phyloP scores from a whole-genome alignment of 73 alveolate genomes.

The Stentor roeselii region DNA sequence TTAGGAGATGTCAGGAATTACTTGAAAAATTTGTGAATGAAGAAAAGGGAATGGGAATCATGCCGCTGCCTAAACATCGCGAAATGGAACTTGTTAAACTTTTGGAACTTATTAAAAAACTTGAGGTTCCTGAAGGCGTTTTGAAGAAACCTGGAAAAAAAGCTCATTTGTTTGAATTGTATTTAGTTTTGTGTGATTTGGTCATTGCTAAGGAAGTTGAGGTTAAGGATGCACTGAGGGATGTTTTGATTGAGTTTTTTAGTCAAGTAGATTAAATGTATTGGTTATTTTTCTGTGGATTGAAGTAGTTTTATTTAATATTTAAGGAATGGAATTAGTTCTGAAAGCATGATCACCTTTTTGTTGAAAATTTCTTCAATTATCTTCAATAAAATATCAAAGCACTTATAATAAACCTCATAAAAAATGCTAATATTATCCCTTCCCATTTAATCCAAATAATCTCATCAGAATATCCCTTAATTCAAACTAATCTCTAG shows the following conservation, averaged over 20 bases:
- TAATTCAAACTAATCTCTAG: too few species aligned
- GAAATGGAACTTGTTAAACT: conserved; percentile 64
- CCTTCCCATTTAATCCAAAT: too few species aligned
- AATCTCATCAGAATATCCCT: too few species aligned
- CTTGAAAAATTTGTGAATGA: conserved; percentile 69
- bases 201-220: conserved; percentile 71
- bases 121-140: conserved; percentile 72
- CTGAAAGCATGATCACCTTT: too few species aligned
- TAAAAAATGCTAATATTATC: too few species aligned
- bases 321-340: too few species aligned
- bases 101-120: conserved; percentile 56
- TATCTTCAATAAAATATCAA: too few species aligned
- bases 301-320: not conserved
- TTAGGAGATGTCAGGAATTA: conserved; percentile 76
- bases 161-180: conserved; percentile 69
- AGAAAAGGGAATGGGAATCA: conserved; percentile 65
- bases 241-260: conserved; percentile 53
- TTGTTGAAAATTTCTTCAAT: too few species aligned
- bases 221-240: conserved; percentile 67
- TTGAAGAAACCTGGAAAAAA: conserved; percentile 44
- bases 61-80: conserved; percentile 65
- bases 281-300: not conserved
- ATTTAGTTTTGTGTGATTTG: conserved; percentile 73
- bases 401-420: too few species aligned
- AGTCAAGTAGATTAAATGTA: not conserved